phyloP scores from a whole-genome alignment of 306 rosid genomes.

The Quercus gilva region DNA sequence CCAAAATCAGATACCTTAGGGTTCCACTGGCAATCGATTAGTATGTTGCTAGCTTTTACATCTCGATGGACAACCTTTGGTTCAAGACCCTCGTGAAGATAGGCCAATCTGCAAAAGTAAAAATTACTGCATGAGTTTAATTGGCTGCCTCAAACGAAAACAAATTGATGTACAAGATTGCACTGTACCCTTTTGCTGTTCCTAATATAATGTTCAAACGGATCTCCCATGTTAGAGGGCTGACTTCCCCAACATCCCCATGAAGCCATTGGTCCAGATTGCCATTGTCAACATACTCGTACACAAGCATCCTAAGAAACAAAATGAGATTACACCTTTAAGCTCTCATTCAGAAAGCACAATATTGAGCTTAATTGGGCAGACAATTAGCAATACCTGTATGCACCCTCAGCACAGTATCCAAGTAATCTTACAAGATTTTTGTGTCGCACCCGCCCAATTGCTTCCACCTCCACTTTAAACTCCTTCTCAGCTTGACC shows the following conservation, averaged over 20 bases:
- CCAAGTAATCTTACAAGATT: conserved; percentile 97
- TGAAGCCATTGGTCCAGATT: conserved; percentile 97
- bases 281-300: conserved; percentile 90
- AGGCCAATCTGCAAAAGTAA: conserved; percentile 68
- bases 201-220: conserved; percentile 81
- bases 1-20: conserved; percentile 97
- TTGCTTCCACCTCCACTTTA: conserved; percentile 89
- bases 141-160: conserved; percentile 14
- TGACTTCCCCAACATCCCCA: conserved; percentile 84
- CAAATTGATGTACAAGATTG: neutral
- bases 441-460: conserved; percentile 97
- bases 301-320: conserved; percentile 88
- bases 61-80: conserved; percentile 99
- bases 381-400: conserved; percentile 53
- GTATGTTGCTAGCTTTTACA: conserved; percentile 91
- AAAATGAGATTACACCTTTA: conserved; percentile 22
- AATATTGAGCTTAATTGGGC: conserved; percentile 10
- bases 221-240: conserved; percentile 91
- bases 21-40: conserved; percentile 87
- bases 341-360: conserved; percentile 1
- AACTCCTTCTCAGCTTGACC: conserved; percentile 99
- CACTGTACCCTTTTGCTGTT: conserved; percentile 86
- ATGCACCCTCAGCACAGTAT: conserved; percentile 98
- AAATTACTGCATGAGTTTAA: conserved; percentile 18
- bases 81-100: conserved; percentile 99